Evolutionary conservation across 768 basidiomycete species (phyloP), one percentile per base, ranked within the genome.

Genomic region (Scleroderma bovista): DNA sequence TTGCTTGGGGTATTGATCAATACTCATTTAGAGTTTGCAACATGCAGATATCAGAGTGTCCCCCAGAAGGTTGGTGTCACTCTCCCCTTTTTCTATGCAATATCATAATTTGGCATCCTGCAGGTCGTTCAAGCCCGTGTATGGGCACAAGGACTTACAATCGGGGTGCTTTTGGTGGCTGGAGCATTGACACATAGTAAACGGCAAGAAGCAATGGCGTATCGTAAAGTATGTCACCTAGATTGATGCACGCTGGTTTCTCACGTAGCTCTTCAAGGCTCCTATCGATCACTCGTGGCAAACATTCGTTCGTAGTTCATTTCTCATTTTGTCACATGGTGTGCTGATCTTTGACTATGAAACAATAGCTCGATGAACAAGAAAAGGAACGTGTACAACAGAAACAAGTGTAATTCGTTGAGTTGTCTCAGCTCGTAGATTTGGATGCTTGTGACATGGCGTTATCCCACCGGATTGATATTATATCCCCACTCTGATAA

Each of bases 111-210:
- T 73, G 1, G 68, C 72, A 34, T 60, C 76, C 15, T 76, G 26
- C 36, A 74, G 75, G 71, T 88, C 23, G 88, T 92, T 3, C 88
- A 91, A 66, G 87, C 84, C 29, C 86, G 88, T 77, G 85, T 90
- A 84, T 90, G 87, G 87, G 88, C 88, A 3, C 88, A 91, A 55
- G 88, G 86, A 3, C 64, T 90, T 50, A 91, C 88, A 0, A 80
- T 91, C 40, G 86, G 85, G 33, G 73, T 89, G 22, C 67, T 90
- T 24, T 74, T 88, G 49, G 83, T 69, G 3, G 86, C 87, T 13
- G 88, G 85, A 55, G 79, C 79, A 6, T 66, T 89, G 23, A 81
- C 84, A 2, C 80, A 80, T 24, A 60, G 69, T 32, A 72, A 71
- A 49, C 73, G 76, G 6, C 63, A 70, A 15, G 73, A 73, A 10